These are phyloP conservation scores for Furcasterigmium sp. DNA, from an alignment of 2,329 filamentous ascomycete genomes.

Conservation along the genomic window DNA sequence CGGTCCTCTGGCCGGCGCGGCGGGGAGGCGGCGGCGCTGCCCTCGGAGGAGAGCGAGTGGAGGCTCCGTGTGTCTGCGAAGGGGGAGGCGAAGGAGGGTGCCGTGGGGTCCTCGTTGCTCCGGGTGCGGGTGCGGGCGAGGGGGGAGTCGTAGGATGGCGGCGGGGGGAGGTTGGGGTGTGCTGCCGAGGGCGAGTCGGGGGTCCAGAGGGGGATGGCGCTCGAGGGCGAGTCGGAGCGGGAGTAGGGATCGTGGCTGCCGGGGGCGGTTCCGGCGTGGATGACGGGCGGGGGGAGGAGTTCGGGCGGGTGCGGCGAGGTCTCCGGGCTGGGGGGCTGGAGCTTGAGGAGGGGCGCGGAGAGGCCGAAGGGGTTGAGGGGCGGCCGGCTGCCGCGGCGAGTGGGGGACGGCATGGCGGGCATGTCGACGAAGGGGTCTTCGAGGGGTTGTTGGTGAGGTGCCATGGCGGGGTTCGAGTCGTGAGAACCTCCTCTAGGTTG, in stretches of 20 bases:
- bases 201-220: conserved; percentile 8
- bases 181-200: conserved; percentile 10
- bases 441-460: neutral
- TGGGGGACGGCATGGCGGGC: conserved; percentile 1
- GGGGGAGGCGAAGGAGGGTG: neutral
- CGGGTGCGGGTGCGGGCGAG: conserved; percentile 1
- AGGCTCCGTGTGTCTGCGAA: conserved; percentile 1
- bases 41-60: conserved; percentile 3
- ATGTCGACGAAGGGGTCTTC: conserved; percentile 4
- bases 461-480: too few relatives aligned
- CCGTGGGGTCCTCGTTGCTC: conserved; percentile 3
- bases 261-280: neutral
- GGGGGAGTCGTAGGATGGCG: conserved; percentile 10
- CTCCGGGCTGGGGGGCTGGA: neutral
- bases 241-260: neutral
- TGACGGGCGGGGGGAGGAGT: neutral
- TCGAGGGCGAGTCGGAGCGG: conserved; percentile 1
- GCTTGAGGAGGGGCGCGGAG: neutral
- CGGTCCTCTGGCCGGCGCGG: neutral
- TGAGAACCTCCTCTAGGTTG: too few relatives aligned
- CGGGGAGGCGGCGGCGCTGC: neutral
- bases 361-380: neutral
- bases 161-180: conserved; percentile 13
- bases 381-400: neutral
- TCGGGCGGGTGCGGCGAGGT: neutral